Base-by-base conservation (phyloP, 495 filamentous ascomycete species). In the Neurospora tetraspora region DNA sequence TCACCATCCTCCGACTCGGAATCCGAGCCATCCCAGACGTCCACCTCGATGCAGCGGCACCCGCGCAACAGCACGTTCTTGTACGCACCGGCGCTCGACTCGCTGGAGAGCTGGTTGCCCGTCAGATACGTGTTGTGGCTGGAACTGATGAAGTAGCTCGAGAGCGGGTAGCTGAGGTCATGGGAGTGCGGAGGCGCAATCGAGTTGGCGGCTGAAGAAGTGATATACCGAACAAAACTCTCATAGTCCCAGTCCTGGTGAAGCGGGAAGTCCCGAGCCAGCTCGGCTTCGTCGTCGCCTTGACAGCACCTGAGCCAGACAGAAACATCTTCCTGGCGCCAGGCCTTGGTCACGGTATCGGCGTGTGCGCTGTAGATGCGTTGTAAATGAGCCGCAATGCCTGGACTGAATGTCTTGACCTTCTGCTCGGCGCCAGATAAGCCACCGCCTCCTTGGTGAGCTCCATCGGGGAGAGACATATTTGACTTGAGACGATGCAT, bases 41-140 rank as follows among this genome's bases (percentile, higher is more conserved):
- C 95, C 73, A 98, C 94, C 82, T 98, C 95, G 70, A 98, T 92
- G 73, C 93, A 97, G 20, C 95, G 89, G 74, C 95, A 96, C n/a
- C 95, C 93, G 31, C 90, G 87, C 11, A 90, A 81, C 40, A 98
- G 87, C 77, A 96, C 94, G 77, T 91, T 91, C 74, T 88, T 92
- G 83, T 97, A 98, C 23, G 92, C 90, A 69, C 91, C 91, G 2
- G 90, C 90, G 72, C 91, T 94, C 39, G 92, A 89, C 72, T 92
- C 88, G 74, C 93, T 94, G 72, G 90, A 96, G 11, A 98, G 86
- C 82, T 98, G 95, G 78, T 98, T 95, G 0, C 95, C 95, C 0
- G 91, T 93, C 73, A 98, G 85, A 77, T 98, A 98, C 0, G 95
- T 98, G 80, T 98, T 98, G 81, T 98, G 95, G 78, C 93, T 97